Conservation (phyloP, 805 yeast species). For the Sugiyamaella boreocaroliniensis region DNA sequence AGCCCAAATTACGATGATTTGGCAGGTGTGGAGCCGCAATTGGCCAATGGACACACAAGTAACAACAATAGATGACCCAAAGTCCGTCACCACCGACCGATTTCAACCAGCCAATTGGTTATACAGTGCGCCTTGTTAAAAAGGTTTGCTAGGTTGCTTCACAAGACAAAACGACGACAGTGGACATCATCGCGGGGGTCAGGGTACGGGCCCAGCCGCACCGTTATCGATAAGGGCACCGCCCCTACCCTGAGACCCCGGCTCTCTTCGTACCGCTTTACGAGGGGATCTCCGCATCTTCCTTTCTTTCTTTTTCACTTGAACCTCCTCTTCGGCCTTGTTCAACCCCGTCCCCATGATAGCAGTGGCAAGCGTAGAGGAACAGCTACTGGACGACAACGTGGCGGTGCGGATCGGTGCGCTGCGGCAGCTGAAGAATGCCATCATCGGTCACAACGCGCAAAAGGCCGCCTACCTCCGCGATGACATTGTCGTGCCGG, state of each 20-base stretch:
- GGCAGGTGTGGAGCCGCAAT: no score
- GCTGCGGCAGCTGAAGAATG: conserved; percentile 25
- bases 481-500: conserved; percentile 18
- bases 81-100: no score
- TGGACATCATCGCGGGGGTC: neutral
- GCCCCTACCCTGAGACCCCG: neutral
- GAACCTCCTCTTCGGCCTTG: neutral
- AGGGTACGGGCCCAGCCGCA: neutral
- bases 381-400: conserved; percentile 4
- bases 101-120: no score
- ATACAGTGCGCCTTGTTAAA: no score
- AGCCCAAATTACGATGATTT: no score
- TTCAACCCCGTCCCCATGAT: neutral
- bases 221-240: neutral
- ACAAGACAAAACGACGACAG: no score
- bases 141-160: no score
- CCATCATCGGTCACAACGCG: conserved; percentile 31
- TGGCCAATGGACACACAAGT: no score
- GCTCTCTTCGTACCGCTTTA: neutral
- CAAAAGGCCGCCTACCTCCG: conserved; percentile 23
- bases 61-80: no score
- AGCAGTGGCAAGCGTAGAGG: conserved; percentile 1
- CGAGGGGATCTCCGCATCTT: neutral
- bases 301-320: neutral
- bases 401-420: conserved; percentile 15